These are phyloP conservation scores for Mimosa pudica DNA, from an alignment of 306 rosid species.

Conservation along the genomic window DNA sequence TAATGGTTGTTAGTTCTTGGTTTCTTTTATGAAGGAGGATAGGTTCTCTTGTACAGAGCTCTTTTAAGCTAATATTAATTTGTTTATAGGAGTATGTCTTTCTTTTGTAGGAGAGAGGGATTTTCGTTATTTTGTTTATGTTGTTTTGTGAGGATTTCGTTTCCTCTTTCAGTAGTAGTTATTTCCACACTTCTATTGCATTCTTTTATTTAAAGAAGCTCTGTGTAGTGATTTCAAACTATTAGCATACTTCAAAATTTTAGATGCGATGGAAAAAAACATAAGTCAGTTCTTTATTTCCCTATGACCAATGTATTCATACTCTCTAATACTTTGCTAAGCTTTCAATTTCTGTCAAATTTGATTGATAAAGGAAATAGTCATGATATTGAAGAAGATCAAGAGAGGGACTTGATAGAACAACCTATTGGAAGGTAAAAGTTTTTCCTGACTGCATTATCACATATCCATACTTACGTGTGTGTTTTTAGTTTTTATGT, in stretches of 20 bases:
- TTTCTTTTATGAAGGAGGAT: not conserved
- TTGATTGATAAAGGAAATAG: constrained; percentile 44
- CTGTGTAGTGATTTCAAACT: not conserved
- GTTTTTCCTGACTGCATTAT: constrained; percentile 4
- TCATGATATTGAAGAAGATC: constrained; percentile 45
- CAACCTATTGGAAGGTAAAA: constrained; percentile 60
- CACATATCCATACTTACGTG: not conserved
- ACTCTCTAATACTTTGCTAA: constrained; percentile 1
- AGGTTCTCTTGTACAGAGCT: not conserved
- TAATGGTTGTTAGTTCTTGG: not conserved
- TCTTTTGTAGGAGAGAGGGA: not conserved
- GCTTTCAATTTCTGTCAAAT: constrained; percentile 18
- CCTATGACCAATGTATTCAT: not conserved
- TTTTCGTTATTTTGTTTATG: not conserved
- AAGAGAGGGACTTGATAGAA: constrained; percentile 44
- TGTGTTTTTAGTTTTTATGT: not conserved
- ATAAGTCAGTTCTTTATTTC: constrained; percentile 2
- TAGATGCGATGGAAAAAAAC: not conserved
- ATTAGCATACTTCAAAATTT: constrained; percentile 4
- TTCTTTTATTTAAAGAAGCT: not conserved
- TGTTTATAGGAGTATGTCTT: not conserved
- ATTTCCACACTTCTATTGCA: not conserved
- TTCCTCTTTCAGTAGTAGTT: not conserved
- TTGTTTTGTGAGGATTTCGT: not conserved
- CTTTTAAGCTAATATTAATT: not conserved